Conservation (phyloP, 148 eudicot species). For the Silene latifolia region DNA sequence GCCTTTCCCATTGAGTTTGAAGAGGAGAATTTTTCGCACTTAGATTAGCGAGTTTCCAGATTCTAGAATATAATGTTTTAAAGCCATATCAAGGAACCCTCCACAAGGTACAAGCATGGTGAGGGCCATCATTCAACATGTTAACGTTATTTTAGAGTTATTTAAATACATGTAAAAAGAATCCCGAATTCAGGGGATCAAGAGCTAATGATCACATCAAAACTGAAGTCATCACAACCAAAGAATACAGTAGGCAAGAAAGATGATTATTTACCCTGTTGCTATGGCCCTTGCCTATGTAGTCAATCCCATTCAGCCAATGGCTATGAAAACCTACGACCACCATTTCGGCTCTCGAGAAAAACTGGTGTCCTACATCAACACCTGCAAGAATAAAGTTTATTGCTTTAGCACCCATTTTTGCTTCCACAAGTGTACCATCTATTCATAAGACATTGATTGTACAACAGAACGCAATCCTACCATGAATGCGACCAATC, state of each 20-base stretch:
- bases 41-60: too few species aligned
- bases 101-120: too few species aligned
- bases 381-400: conserved; percentile 46
- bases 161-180: not conserved
- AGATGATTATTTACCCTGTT: conserved; percentile 32
- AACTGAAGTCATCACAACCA: not conserved
- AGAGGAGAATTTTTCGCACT: too few species aligned
- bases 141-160: too few species aligned
- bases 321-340: conserved; percentile 79
- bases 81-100: too few species aligned
- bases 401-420: conserved; percentile 2
- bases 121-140: too few species aligned
- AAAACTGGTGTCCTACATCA: conserved; percentile 91
- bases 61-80: too few species aligned
- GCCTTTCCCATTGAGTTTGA: too few species aligned
- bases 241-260: not conserved
- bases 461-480: conserved; percentile 6
- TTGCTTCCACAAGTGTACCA: not conserved
- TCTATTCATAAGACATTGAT: not conserved
- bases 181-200: not conserved
- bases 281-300: conserved; percentile 36
- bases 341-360: conserved; percentile 90
- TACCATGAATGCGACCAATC: conserved; percentile 80
- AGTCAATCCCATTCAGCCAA: conserved; percentile 93
- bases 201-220: not conserved